phyloP scores from a whole-genome alignment of 1,139 yeast genomes.

The Yamadazyma taylorii region DNA sequence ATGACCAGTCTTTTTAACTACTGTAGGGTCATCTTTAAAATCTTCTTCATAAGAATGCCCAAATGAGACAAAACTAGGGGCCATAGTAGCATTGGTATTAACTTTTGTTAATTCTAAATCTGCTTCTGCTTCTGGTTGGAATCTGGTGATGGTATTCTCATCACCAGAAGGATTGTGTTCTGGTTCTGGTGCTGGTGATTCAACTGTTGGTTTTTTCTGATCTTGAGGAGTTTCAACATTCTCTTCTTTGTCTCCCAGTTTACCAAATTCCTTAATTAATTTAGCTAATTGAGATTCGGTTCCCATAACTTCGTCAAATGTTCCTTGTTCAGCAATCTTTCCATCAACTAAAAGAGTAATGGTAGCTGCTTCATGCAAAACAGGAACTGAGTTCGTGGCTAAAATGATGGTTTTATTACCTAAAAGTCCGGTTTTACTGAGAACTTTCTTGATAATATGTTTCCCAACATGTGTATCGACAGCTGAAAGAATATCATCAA shows the following conservation, averaged over 20 bases:
- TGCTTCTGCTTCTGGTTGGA: conserved; percentile 8
- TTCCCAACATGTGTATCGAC: conserved; percentile 44
- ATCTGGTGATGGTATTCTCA: conserved; percentile 9
- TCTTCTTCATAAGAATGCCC: conserved; percentile 22
- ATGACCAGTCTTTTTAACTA: conserved; percentile 25
- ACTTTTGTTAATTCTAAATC: conserved; percentile 10
- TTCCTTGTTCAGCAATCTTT: conserved; percentile 33
- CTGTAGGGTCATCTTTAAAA: conserved; percentile 17
- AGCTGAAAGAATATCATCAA: conserved; percentile 42
- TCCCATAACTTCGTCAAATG: conserved; percentile 24
- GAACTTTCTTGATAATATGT: conserved; percentile 31
- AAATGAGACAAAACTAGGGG: conserved; percentile 25
- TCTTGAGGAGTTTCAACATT: no score
- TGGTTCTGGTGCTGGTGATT: no score
- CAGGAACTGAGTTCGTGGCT: conserved; percentile 40
- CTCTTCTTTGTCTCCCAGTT: conserved; percentile 16
- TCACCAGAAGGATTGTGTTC: conserved; percentile 5
- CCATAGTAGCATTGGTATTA: conserved; percentile 13
- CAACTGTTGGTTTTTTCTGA: no score
- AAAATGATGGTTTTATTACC: conserved; percentile 34
- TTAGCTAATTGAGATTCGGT: conserved; percentile 22
- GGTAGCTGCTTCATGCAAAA: conserved; percentile 31
- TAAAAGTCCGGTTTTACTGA: conserved; percentile 30
- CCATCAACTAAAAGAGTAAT: conserved; percentile 30
- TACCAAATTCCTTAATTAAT: conserved; percentile 27